Evolutionary conservation across 371 early-diverging fungal genomes (phyloP).

Genomic region (Zychaea mexicana): DNA sequence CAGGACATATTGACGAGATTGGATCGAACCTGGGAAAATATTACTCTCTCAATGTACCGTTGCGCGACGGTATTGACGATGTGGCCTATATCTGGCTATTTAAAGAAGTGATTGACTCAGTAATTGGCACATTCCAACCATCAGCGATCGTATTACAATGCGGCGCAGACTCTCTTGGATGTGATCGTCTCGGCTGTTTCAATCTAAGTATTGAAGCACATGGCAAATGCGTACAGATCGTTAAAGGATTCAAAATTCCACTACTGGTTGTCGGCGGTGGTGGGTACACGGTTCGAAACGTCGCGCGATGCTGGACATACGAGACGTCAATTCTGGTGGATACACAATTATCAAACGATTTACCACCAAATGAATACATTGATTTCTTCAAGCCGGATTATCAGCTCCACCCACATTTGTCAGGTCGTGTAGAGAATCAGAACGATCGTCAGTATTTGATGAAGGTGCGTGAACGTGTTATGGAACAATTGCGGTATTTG

Average conservation of each 20-base stretch:
- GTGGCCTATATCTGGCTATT: conserved; percentile 81
- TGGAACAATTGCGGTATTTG: conserved; percentile 90
- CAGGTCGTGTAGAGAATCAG: conserved; percentile 83
- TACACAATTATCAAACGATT: conserved; percentile 70
- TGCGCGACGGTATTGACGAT: conserved; percentile 92
- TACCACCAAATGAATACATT: conserved; percentile 77
- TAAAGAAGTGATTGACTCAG: conserved; percentile 79
- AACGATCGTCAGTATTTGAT: conserved; percentile 89
- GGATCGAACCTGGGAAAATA: conserved; percentile 78
- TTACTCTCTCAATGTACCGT: conserved; percentile 90
- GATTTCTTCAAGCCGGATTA: conserved; percentile 88
- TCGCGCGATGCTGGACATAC: conserved; percentile 93
- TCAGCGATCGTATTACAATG: conserved; percentile 91
- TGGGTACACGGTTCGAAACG: conserved; percentile 95
- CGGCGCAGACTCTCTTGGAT: conserved; percentile 95
- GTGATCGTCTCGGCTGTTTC: conserved; percentile 91
- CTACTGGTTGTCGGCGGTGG: conserved; percentile 92
- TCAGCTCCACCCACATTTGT: conserved; percentile 79
- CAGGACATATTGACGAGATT: conserved; percentile 84
- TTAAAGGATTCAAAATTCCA: conserved; percentile 84
- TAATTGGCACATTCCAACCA: conserved; percentile 82
- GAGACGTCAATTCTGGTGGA: conserved; percentile 89
- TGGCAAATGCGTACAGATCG: conserved; percentile 85
- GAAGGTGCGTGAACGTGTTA: conserved; percentile 73
- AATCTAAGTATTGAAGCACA: conserved; percentile 91